phyloP scores from a whole-genome alignment of 1,284 basidiomycete genomes.

The Ustilago trichophora region DNA sequence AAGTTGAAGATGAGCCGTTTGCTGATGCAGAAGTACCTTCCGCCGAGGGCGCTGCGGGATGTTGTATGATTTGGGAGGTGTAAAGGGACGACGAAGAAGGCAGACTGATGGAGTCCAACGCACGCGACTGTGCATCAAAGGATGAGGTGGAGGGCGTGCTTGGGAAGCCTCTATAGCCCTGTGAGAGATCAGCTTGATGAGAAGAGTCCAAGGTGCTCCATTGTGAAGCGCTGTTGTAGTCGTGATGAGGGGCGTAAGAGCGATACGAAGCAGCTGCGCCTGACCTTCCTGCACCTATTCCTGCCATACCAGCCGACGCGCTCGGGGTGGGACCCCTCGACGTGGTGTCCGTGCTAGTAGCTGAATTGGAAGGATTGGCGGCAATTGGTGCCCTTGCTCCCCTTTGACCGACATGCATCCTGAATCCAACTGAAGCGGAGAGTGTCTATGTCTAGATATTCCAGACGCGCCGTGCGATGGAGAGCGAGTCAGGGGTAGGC shows the following conservation, averaged over 20 bases:
- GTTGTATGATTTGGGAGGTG: constrained; percentile 17
- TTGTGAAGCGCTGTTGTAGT: background rate
- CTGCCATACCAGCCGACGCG: constrained; percentile 26
- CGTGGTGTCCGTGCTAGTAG: background rate
- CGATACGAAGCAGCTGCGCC: constrained; percentile 12
- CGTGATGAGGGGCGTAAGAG: constrained; percentile 8
- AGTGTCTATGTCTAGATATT: background rate
- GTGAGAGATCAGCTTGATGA: constrained; percentile 8
- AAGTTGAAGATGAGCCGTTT: background rate
- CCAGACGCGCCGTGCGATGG: background rate
- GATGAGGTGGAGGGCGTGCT: constrained; percentile 12
- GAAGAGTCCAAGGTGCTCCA: constrained; percentile 24
- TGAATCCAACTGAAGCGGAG: background rate
- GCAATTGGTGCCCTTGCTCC: background rate
- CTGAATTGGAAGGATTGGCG: background rate
- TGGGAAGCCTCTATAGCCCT: constrained; percentile 4
- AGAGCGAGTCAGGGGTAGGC: too few relatives aligned
- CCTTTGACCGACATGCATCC: constrained; percentile 26
- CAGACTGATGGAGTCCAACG: constrained; percentile 9
- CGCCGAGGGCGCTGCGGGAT: background rate
- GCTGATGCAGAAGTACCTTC: background rate
- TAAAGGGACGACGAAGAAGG: constrained; percentile 18
- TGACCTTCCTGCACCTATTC: constrained; percentile 28
- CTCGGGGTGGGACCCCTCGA: background rate
- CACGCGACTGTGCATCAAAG: constrained; percentile 19